Base-by-base conservation (phyloP, 768 basidiomycete genomes). In the Boletus sp. region DNA sequence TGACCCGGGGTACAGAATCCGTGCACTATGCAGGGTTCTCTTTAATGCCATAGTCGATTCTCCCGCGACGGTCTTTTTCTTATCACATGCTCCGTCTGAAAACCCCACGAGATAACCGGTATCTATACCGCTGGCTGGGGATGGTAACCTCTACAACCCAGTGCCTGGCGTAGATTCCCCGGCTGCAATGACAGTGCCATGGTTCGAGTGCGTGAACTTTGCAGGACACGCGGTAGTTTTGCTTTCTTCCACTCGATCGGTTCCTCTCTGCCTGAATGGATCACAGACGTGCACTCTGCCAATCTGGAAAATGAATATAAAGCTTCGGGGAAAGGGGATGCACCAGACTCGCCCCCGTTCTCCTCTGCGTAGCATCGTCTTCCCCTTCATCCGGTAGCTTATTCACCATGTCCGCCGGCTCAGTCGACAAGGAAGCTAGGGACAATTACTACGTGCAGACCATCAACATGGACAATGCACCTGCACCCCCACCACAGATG, bases 371-470 rank as follows among this genome's bases (percentile, higher is more conserved):
- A 48, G 40, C 32, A 53, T 47, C 34, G 29, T 51, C 38, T 11
- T 34, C 15, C 32, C 21, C 2, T 40, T 37, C 46, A 34, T 7
- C 38, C 34, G 10, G 38, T n/a, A 40, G 30, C 32, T 38, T 38
- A 39, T 51, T 19, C 46, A 35, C 29, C 46, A 66, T 66, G 65
- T 66, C 66, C 5, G 48, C 48, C 38, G 51, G 59, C 47, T 65
- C 65, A 5, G 35, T 53, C 47, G 63, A 67, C 41, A 65, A 65
- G 55, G 65, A 65, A 35, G 7, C 35, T 35, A 51, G 54, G 58
- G 65, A 63, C 32, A 63, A 60, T 51, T 68, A 66, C 49, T 68
- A 66, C 29, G 61, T 66, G 41, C 64, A 68, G 52, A 66, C 66
- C 13, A 44, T 68, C 29, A 54, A 58, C 53, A 57, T 63, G 58